These are phyloP conservation scores for Penicillium roqueforti DNA, from an alignment of 495 filamentous ascomycete species.

Conservation along the genomic window DNA sequence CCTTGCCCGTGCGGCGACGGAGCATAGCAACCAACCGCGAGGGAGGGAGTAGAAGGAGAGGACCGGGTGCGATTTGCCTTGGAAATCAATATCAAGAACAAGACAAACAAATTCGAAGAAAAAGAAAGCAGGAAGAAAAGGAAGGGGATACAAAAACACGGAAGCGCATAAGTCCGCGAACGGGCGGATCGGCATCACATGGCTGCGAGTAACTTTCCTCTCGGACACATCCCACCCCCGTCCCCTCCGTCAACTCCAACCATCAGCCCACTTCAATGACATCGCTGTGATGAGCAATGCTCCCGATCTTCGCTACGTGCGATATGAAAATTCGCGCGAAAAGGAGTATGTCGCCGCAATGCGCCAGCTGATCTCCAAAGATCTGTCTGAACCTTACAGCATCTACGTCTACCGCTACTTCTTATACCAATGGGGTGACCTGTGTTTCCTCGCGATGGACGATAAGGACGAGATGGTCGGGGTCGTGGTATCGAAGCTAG, in stretches of 20 bases:
- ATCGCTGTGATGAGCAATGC: slow-evolving; percentile 31
- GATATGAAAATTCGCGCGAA: slow-evolving; percentile 77
- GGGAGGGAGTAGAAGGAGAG: slow-evolving; percentile 3
- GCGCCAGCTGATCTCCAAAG: slow-evolving; percentile 88
- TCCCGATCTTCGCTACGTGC: slow-evolving; percentile 66
- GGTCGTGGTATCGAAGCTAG: slow-evolving; percentile 94
- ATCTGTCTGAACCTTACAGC: slow-evolving; percentile 97
- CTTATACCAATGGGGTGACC: slow-evolving; percentile 93
- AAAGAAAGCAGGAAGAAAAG: slow-evolving; percentile 4
- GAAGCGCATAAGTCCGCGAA: slow-evolving; percentile 10
- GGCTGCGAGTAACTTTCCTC: slow-evolving; percentile 19
- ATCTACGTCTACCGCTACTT: slow-evolving; percentile 99
- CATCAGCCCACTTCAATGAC: slow-evolving; percentile 10
- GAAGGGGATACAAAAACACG: slow-evolving; percentile 2
- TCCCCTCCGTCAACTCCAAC: slow-evolving; percentile 1
- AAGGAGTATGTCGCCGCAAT: slow-evolving; percentile 80
- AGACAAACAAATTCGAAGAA: neutral
- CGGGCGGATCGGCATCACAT: slow-evolving; percentile 36
- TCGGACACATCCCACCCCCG: slow-evolving; percentile 1
- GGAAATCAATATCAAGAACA: neutral
- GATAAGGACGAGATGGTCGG: slow-evolving; percentile 59
- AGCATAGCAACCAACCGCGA: slow-evolving; percentile 32
- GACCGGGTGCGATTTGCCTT: slow-evolving; percentile 7
- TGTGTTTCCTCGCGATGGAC: slow-evolving; percentile 88
- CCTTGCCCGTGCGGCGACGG: slow-evolving; percentile 42